Base-by-base conservation (phyloP, 345 rosid genomes). In the Lumnitzera racemosa region DNA sequence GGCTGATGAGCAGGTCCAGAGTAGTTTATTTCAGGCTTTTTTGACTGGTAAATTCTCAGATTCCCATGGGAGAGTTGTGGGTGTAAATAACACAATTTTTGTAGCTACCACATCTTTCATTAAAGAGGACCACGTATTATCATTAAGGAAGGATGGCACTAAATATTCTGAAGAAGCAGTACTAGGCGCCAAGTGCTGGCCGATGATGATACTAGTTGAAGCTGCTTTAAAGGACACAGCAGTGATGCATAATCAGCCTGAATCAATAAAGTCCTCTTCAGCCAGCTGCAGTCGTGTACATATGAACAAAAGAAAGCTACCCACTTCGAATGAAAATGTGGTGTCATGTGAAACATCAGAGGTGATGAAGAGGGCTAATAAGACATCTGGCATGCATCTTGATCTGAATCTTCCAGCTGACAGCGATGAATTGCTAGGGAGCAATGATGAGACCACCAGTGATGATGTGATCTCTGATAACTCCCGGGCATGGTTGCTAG, bases 381-480 rank as follows among this genome's bases (percentile, higher is more conserved):
- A 23, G 68, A 65, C 68, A 41, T 52, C 58, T 36, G 63, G 64
- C 27, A 68, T 64, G 62, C 73, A 70, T 61, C 81, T 88, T 47
- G 91, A 88, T 71, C 69, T 88, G 76, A 85, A 88, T 70, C 76
- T 85, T 69, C 89, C 89, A 2, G 89, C 84, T 2, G 87, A 81
- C 67, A 87, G 74, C 59, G 62, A 61, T 5, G 87, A 76, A 36
- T 46, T 41, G 17, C 67, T 20, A 31, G 76, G 76, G 58, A 52
- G 58, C 6, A 59, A 72, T 47, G 76, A 63, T 46, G 67, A 29
- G 27, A 69, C 56, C 56, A 27, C 60, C 4, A 70, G 70, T 17
- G 64, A 58, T 20, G 78, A 81, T 51, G 53, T 25, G 20, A 24
- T 60, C 55, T 51, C 68, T 16, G 80, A 74, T 27, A 77, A 66